These are phyloP conservation scores for Phialophora verrucosa DNA, from an alignment of 2,329 filamentous ascomycete species.

Conservation along the genomic window DNA sequence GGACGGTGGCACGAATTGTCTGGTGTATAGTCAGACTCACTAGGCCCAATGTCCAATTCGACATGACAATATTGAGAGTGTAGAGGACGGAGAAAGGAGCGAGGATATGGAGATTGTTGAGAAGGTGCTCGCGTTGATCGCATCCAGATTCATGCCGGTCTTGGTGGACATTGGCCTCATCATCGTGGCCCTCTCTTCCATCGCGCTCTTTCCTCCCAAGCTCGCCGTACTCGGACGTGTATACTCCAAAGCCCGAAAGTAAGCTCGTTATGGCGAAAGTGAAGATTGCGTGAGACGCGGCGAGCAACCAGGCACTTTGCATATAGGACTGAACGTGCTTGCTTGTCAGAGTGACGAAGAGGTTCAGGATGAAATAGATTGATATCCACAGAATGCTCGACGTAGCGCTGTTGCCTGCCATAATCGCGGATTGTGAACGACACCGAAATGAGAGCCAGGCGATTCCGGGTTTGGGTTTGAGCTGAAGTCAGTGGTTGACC, in stretches of 20 bases:
- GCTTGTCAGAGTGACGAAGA: conserved; percentile 30
- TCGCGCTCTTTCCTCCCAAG: not conserved
- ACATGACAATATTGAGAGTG: conserved; percentile 31
- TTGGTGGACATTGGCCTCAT: not conserved
- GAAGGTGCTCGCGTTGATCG: not conserved
- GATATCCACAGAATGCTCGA: conserved; percentile 10
- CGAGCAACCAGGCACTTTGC: conserved; percentile 26
- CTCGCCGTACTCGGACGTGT: not conserved
- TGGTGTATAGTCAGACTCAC: conserved; percentile 31
- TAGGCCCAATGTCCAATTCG: conserved; percentile 28
- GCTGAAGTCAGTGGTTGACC: not conserved
- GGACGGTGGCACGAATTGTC: conserved; percentile 29
- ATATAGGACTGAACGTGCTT: conserved; percentile 20
- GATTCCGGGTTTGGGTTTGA: not conserved
- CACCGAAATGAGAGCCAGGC: not conserved
- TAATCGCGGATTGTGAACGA: not conserved
- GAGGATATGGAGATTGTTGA: conserved; percentile 10
- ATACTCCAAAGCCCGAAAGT: not conserved
- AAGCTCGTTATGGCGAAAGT: conserved; percentile 18
- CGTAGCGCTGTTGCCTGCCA: conserved; percentile 5
- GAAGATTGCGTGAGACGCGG: conserved; percentile 24
- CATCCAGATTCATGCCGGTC: not conserved
- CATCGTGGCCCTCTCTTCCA: not conserved
- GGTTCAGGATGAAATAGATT: conserved; percentile 29
- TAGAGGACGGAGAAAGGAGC: conserved; percentile 29